phyloP scores from a whole-genome alignment of 176 grass and related monocot species.

The Eleusine coracana region DNA sequence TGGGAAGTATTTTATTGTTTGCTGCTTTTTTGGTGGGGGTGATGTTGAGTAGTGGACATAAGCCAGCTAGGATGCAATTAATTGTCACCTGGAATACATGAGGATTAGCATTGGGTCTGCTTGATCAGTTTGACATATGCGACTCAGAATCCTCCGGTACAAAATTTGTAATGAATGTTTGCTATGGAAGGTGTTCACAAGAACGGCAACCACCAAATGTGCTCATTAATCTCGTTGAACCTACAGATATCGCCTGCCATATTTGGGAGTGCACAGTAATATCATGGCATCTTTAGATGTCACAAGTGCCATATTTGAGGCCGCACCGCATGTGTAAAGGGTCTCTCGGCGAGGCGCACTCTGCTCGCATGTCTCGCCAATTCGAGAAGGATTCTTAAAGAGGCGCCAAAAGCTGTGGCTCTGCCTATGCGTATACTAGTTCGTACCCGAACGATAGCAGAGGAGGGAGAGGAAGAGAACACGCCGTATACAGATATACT shows the following conservation, averaged over 20 bases:
- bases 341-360: not conserved
- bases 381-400: not conserved
- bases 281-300: not conserved
- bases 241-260: not conserved
- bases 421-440: not conserved
- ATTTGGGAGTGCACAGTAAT: not conserved
- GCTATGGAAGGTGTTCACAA: not conserved
- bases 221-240: not conserved
- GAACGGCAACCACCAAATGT: not conserved
- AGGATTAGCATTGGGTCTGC: not conserved
- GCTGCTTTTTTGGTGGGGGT: not conserved
- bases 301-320: not conserved
- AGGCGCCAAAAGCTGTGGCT: not conserved
- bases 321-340: not conserved
- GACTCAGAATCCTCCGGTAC: not conserved
- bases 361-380: constrained; percentile 3
- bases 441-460: not conserved
- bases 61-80: constrained; percentile 7
- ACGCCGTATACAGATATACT: not conserved
- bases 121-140: not conserved
- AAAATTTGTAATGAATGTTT: not conserved
- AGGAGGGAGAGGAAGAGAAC: not conserved
- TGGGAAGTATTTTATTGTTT: not conserved
- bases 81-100: not conserved
- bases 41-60: not conserved